phyloP scores from a whole-genome alignment of 495 filamentous ascomycete genomes.

The Penicillium daleae region DNA sequence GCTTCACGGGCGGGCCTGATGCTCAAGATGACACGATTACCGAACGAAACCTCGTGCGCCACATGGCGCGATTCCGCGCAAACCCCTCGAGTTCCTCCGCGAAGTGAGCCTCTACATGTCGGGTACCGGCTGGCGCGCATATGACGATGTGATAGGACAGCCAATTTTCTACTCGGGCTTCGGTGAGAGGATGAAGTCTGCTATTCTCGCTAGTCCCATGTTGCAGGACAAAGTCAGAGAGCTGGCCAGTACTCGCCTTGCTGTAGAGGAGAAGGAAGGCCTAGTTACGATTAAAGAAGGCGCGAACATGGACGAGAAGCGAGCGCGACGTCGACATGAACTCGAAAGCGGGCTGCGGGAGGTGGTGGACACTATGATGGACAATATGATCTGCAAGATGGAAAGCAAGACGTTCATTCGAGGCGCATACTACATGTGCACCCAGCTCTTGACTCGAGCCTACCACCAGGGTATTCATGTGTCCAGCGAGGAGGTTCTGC shows the following conservation, averaged over 20 bases:
- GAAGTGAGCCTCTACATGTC: conserved; percentile 90
- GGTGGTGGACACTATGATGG: conserved; percentile 81
- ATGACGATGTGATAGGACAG: conserved; percentile 88
- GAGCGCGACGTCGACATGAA: conserved; percentile 58
- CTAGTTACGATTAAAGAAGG: conserved; percentile 56
- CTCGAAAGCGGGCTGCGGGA: conserved; percentile 68
- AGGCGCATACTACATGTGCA: conserved; percentile 84
- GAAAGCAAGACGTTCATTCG: conserved; percentile 93
- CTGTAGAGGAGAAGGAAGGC: conserved; percentile 76
- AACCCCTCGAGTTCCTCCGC: conserved; percentile 79
- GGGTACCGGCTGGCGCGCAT: conserved; percentile 90
- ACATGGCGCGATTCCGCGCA: conserved; percentile 79
- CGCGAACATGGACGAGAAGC: conserved; percentile 48
- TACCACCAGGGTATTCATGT: conserved; percentile 98
- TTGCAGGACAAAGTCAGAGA: conserved; percentile 74
- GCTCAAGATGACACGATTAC: conserved; percentile 48
- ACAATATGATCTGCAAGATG: conserved; percentile 98
- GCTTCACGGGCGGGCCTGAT: conserved; percentile 54
- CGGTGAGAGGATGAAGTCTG: conserved; percentile 81
- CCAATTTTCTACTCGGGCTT: conserved; percentile 93
- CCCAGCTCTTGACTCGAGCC: conserved; percentile 85
- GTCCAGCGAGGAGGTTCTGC: conserved; percentile 87
- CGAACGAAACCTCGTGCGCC: conserved; percentile 75
- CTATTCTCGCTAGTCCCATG: conserved; percentile 73
- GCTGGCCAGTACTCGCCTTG: conserved; percentile 72